Percentiles rank a stretch among this genome's conserved stretches.
phyloP scores from a whole-genome alignment of 768 basidiomycete genomes.

The Mycena olivaceomarginata region DNA sequence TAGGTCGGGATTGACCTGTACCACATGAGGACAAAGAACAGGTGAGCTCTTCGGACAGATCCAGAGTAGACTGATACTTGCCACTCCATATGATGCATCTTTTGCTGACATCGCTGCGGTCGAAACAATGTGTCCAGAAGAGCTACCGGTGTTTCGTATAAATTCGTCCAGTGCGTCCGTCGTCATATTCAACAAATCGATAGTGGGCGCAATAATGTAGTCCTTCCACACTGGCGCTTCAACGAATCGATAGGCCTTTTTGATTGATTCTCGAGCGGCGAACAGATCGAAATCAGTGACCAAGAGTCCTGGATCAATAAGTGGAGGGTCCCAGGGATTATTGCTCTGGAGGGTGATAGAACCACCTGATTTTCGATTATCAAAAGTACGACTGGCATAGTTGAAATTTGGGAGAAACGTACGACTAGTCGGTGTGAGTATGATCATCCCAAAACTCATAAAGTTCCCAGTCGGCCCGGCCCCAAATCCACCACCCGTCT shows the following conservation, averaged over 20 bases:
- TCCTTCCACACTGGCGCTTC: slow-evolving; percentile 51
- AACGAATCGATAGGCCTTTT: slow-evolving; percentile 48
- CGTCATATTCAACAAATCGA: slow-evolving; percentile 31
- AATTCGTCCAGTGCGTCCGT: slow-evolving; percentile 50
- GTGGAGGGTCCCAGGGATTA: slow-evolving; percentile 52
- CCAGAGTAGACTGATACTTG: slow-evolving; percentile 12
- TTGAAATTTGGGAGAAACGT: slow-evolving; percentile 9
- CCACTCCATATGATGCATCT: slow-evolving; percentile 53
- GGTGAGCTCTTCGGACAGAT: slow-evolving; percentile 23
- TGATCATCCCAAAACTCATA: slow-evolving; percentile 5
- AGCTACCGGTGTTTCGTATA: slow-evolving; percentile 45
- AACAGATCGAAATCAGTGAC: slow-evolving; percentile 38
- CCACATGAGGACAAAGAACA: not conserved
- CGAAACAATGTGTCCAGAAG: slow-evolving; percentile 53
- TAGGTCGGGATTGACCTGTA: no score
- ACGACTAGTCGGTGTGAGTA: slow-evolving; percentile 28
- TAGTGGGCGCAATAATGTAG: slow-evolving; percentile 49
- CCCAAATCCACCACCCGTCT: slow-evolving; percentile 20
- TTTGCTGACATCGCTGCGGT: slow-evolving; percentile 54
- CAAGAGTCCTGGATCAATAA: slow-evolving; percentile 50
- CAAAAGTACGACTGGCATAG: no score
- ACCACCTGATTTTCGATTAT: slow-evolving; percentile 44
- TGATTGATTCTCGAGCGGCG: slow-evolving; percentile 52
- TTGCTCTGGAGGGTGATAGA: slow-evolving; percentile 50
- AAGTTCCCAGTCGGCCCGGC: slow-evolving; percentile 15